phyloP scores from a whole-genome alignment of 805 yeast species.

The Zygosaccharomyces rouxii region DNA sequence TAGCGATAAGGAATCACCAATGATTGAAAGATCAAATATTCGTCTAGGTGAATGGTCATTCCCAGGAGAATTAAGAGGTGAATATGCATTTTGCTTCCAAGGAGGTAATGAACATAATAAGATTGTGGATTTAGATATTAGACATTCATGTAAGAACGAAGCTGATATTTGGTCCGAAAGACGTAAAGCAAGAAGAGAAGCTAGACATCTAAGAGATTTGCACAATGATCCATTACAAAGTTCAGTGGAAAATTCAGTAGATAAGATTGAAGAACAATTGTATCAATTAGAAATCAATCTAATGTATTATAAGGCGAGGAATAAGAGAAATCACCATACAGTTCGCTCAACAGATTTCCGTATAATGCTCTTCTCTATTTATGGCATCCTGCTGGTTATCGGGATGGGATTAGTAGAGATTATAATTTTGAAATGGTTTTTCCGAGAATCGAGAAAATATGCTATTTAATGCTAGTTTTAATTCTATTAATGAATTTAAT shows the following conservation, averaged over 20 bases:
- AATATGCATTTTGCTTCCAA: constrained; percentile 81
- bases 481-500: neutral
- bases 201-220: constrained; percentile 16
- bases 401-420: constrained; percentile 71
- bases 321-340: constrained; percentile 80
- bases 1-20: constrained; percentile 25
- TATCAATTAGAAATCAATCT: constrained; percentile 53
- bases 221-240: constrained; percentile 23
- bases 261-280: constrained; percentile 56
- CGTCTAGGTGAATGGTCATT: constrained; percentile 79
- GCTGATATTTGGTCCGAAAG: constrained; percentile 56
- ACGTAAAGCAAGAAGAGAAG: constrained; percentile 40
- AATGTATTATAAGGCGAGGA: constrained; percentile 85
- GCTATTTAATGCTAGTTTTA: constrained; percentile 40
- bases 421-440: constrained; percentile 61
- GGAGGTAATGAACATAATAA: constrained; percentile 81
- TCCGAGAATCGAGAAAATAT: constrained; percentile 67
- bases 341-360: constrained; percentile 61
- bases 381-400: constrained; percentile 59
- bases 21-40: constrained; percentile 54
- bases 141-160: constrained; percentile 24
- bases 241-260: constrained; percentile 41
- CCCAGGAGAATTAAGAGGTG: constrained; percentile 62
- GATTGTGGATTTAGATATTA: constrained; percentile 78
- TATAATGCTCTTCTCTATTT: constrained; percentile 60